Evolutionary conservation across 352 stramenopile genomes (phyloP).

Genomic region (Globisporangium recalcitrans): DNA sequence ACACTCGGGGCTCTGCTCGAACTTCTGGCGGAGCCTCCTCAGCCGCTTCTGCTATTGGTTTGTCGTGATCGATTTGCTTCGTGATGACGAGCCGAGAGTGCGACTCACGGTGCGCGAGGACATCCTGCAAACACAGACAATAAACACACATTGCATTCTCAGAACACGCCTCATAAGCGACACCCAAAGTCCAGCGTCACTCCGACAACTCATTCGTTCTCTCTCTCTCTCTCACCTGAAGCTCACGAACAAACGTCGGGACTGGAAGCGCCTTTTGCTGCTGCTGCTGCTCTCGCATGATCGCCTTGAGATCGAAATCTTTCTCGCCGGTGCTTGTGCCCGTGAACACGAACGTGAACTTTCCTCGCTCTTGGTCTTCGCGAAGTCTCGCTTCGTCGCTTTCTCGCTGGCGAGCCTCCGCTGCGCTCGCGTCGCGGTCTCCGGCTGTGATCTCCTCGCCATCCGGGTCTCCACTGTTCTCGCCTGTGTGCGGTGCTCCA

Average conservation of each 20-base stretch:
- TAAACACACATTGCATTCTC: neutral
- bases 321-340: constrained; percentile 68
- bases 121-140: constrained; percentile 19
- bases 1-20: neutral
- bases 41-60: neutral
- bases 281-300: constrained; percentile 36
- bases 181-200: neutral
- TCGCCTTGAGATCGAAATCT: constrained; percentile 49
- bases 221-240: constrained; percentile 18
- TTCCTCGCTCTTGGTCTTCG: constrained; percentile 4
- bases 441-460: constrained; percentile 3
- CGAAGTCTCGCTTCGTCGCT: neutral
- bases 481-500: neutral
- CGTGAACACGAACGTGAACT: constrained; percentile 50
- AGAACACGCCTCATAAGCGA: neutral
- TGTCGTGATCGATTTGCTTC: constrained; percentile 43
- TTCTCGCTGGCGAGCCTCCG: neutral
- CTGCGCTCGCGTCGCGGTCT: neutral
- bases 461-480: neutral
- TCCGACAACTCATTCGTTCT: no score
- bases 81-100: constrained; percentile 23
- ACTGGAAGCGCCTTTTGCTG: constrained; percentile 11
- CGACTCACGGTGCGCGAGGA: constrained; percentile 41
- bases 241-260: constrained; percentile 41
- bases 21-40: neutral